Base-by-base conservation (phyloP, 805 yeast species). In the Dipodascopsis uninucleata region DNA sequence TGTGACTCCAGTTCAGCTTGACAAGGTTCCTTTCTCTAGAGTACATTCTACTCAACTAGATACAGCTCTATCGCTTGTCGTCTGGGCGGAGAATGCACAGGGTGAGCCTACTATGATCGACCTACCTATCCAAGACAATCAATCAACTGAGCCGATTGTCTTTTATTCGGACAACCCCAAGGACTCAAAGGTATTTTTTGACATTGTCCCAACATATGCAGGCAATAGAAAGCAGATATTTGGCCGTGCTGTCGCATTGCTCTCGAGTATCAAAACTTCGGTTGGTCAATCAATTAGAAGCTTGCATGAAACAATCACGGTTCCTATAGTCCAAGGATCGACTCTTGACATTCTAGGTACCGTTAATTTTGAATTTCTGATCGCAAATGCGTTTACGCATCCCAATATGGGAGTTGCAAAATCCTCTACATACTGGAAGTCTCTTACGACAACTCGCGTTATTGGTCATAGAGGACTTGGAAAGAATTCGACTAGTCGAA, bases 381-480 rank as follows among this genome's bases (percentile, higher is more conserved):
- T 81, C 33, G 82, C 86, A 3, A 77, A 74, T 9, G 81, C 96
- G 2, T 90, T 89, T 59, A 60, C 61, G 28, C 94, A 87, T 61
- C 79, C 80, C 6, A 74, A 76, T 31, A 77, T 82, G 79, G 74
- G 75, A 8, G 66, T 82, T n/a, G 64, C 62, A 65, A 51, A 83
- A 56, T 76, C 86, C 1, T 83, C 85, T 41, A 82, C 93, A 1
- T 89, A 88, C 66, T 90, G 97, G 97, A 85, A 84, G 59, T 86
- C 93, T 10, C 69, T 87, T 43, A 88, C 85, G 3, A 77, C 90
- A 0, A 85, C 96, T 1, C 74, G 96, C 48, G 95, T 90, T 21
- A 90, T 90, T 66, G 97, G 97, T 1, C 97, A 90, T 65, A 77
- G 97, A 59, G 97, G 97, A 4, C 71, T 87, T 53, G 97, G 97